Base-by-base conservation (phyloP, 805 yeast genomes). In the Candida pini region DNA sequence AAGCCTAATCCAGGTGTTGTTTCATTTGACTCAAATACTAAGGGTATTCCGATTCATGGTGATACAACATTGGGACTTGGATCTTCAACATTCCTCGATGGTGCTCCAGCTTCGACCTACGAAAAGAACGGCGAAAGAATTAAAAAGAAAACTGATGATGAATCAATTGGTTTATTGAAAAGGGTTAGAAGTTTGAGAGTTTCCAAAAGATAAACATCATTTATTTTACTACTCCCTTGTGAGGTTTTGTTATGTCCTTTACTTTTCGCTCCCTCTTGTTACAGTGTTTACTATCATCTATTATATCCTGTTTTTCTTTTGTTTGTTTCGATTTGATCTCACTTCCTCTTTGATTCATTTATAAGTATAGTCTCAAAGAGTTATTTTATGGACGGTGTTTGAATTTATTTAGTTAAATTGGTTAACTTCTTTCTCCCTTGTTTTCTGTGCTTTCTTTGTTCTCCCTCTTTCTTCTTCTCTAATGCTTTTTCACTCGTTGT, bases 101-200 rank as follows among this genome's bases (percentile, higher is more conserved):
- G 98, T 23, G 92, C 97, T 0, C 97, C 97, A 10, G 98, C 97
- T 4, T 53, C 47, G 33, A 58, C 30, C 33, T 6, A 62, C 81
- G 33, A 59, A 63, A 25, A 60, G 81, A 36, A 58, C 61, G 18
- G 52, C 52, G 12, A 60, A 69, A 14, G 79, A 78, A 1, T 60
- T 89, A 41, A 76, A 78, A 21, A 76, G 97, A 58, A 87, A 88
- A 60, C 40, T 17, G 33, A 22, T 28, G 54, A 50, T 16, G 51
- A 51, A 7, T 27, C 44, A 5, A 73, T 69, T 36, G 79, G 85
- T 4, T 68, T 89, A 42, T 64, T 89, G 52, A 78, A 81, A 53
- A 79, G 97, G 56, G 96, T 89, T 29, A 86, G 83, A 62, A 85
- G 95, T 65, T 71, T 89, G 63, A 85, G 85, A 60, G 95, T 86